A percentile compares a stretch with the other conserved stretches of the same genome.
These are phyloP conservation scores for Digitaria exilis DNA, from an alignment of 202 grass and related monocot genomes.

Conservation along the genomic window DNA sequence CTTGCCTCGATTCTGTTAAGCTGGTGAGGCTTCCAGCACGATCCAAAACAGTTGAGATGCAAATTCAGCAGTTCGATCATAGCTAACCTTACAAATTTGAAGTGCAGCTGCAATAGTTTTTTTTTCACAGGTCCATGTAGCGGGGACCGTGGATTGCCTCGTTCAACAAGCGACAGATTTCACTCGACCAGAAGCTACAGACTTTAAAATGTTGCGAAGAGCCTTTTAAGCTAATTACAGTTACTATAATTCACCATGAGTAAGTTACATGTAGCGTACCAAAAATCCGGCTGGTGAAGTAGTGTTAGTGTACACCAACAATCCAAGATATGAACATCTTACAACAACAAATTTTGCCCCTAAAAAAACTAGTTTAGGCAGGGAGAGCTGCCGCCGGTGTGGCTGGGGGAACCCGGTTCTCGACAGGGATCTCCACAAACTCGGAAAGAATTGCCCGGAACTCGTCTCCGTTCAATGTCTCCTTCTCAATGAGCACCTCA, in stretches of 20 bases:
- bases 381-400: conserved; percentile 51
- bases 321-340: conserved; percentile 59
- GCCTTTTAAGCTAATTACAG: conserved; percentile 49
- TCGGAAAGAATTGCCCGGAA: conserved; percentile 83
- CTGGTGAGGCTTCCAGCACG: background rate
- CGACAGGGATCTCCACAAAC: conserved; percentile 79
- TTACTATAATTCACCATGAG: conserved; percentile 49
- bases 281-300: conserved; percentile 30
- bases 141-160: no score
- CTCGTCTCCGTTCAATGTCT: conserved; percentile 75
- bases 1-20: background rate
- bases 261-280: conserved; percentile 44
- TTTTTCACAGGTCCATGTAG: background rate
- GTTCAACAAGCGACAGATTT: background rate
- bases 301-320: conserved; percentile 54
- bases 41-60: background rate
- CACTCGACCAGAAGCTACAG: background rate
- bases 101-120: no score
- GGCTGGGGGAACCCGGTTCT: conserved; percentile 80
- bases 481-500: conserved; percentile 90
- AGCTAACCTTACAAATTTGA: no score
- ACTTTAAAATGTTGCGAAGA: background rate
- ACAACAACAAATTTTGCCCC: conserved; percentile 43
- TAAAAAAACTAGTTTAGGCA: conserved; percentile 47
- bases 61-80: background rate